phyloP scores from a whole-genome alignment of 352 stramenopile species.

The Globisporangium okanoganense region DNA sequence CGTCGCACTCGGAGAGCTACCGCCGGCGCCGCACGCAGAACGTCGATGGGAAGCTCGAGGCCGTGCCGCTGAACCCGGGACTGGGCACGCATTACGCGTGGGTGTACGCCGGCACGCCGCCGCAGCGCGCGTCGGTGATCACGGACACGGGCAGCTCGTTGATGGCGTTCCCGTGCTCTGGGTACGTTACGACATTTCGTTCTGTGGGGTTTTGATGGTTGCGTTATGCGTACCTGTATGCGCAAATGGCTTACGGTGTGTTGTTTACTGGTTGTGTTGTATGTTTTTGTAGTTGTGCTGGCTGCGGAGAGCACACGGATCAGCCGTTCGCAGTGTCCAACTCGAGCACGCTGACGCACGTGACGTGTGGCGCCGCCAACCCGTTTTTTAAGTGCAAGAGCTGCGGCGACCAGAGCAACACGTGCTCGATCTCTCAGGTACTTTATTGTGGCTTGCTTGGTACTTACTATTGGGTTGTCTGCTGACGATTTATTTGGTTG shows the following conservation, averaged over 20 bases:
- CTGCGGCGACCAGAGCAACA: constrained; percentile 33
- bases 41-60: constrained; percentile 37
- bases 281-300: constrained; percentile 36
- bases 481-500: not conserved
- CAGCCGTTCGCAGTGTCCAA: constrained; percentile 48
- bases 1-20: constrained; percentile 32
- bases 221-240: not conserved
- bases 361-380: constrained; percentile 43
- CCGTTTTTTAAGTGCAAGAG: constrained; percentile 56
- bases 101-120: constrained; percentile 77
- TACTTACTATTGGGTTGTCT: not conserved
- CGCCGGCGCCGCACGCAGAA: constrained; percentile 28
- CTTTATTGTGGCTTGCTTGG: not conserved
- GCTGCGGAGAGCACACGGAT: constrained; percentile 77
- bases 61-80: constrained; percentile 61
- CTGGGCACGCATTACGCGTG: constrained; percentile 84
- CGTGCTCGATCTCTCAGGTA: constrained; percentile 61
- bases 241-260: not conserved
- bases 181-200: constrained; percentile 21
- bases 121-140: constrained; percentile 81
- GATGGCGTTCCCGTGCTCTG: constrained; percentile 80
- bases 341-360: constrained; percentile 68
- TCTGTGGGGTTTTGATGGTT: not conserved
- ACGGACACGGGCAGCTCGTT: constrained; percentile 75
- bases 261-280: not conserved